Base-by-base conservation (phyloP, 179 eudicot species). In the Beta lomatogona region DNA sequence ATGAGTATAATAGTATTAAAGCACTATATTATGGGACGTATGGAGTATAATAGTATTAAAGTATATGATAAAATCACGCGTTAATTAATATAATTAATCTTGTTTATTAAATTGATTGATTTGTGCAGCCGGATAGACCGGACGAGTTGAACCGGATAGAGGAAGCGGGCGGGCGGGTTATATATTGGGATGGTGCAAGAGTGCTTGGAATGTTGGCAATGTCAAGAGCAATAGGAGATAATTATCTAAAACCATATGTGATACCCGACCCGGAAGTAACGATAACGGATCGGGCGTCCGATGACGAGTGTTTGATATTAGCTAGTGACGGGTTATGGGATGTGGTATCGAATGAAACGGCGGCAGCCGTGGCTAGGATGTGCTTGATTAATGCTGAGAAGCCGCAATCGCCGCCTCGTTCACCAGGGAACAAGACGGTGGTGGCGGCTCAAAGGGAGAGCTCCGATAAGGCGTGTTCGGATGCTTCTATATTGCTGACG, bases 271-370 rank as follows among this genome's bases (percentile, higher is more conserved):
- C 99, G 58, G 99, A 95, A 73, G 95, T 95, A 71, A 95, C 94
- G 5, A 55, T 91, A 1, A 92, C 91, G 1, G 91, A 89, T 28
- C 94, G 99, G 36, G 82, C 83, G 14, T 19, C 83, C 4, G 93
- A 85, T 15, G 98, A 94, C 59, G 97, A 91, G 71, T 94, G 92
- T 70, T 68, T 95, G 77, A 92, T 95, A 11, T 77, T 95, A 9
- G 99, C 99, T 0, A 95, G 97, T 64, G 99, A 95, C 46, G 99
- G 99, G 0, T 83, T 95, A 0, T 95, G 99, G 99, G 99, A 95
- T 50, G 97, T 95, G 28, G 96, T 95, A 21, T 83, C 95, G 0
- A 95, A 95, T 25, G 90, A 91, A 15, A 95, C 94, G 0, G 99
- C 99, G 0, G 85, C 88, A 4, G 88, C 93, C 5, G 96, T 95